Conservation (phyloP, 352 stramenopile species). For the Phytophthora quininea region DNA sequence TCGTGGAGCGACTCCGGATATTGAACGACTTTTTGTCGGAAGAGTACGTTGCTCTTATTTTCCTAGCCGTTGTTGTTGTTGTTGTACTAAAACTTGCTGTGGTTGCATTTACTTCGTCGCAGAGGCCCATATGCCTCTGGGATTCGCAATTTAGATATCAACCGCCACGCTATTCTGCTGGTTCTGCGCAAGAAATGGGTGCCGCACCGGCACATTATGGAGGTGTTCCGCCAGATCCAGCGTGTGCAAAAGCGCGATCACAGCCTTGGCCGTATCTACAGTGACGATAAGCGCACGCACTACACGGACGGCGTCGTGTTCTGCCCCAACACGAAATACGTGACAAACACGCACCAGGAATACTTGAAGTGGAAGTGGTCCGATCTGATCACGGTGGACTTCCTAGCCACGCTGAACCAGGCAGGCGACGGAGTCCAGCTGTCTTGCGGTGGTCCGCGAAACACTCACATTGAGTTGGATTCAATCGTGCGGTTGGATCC, state of each 20-base stretch:
- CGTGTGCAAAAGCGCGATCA: constrained; percentile 79
- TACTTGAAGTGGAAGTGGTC: constrained; percentile 94
- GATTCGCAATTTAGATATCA: constrained; percentile 70
- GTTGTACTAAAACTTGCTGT: constrained; percentile 10
- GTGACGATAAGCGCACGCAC: constrained; percentile 83
- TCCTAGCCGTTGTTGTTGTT: neutral
- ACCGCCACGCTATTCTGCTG: constrained; percentile 67
- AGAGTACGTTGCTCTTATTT: constrained; percentile 52
- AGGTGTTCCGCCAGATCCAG: constrained; percentile 86
- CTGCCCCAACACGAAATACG: constrained; percentile 86
- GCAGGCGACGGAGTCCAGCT: constrained; percentile 62
- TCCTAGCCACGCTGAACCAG: constrained; percentile 68
- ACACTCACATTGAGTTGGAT: constrained; percentile 86
- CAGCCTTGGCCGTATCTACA: constrained; percentile 80
- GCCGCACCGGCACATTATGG: constrained; percentile 77
- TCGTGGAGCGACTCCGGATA: constrained; percentile 77
- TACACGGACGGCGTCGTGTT: constrained; percentile 92
- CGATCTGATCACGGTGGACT: constrained; percentile 91
- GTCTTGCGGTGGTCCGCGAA: constrained; percentile 74
- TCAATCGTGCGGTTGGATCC: constrained; percentile 81
- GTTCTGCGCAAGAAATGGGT: constrained; percentile 89
- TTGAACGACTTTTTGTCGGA: constrained; percentile 87
- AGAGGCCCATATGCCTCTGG: constrained; percentile 75
- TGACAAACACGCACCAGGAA: constrained; percentile 85
- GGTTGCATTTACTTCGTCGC: constrained; percentile 4